Percentiles rank a stretch among this genome's conserved stretches.
phyloP scores from a whole-genome alignment of 352 stramenopile genomes.

The Phytophthora sp. region DNA sequence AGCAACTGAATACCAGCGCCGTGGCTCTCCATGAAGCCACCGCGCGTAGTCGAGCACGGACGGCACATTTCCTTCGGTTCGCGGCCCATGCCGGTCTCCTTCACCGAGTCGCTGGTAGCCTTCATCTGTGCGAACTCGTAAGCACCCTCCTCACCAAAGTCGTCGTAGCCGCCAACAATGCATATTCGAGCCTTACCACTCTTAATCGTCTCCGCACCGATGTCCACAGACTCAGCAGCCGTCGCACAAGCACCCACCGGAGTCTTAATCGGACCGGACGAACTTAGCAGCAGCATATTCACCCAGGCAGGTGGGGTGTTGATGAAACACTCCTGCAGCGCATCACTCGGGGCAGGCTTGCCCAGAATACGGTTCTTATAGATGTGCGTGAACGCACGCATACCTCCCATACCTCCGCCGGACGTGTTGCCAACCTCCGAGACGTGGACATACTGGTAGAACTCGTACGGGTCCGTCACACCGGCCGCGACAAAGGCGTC shows the following conservation, averaged over 20 bases:
- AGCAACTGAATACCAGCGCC: constrained; percentile 88
- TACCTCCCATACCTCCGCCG: constrained; percentile 83
- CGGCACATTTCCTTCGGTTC: constrained; percentile 86
- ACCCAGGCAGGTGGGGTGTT: constrained; percentile 90
- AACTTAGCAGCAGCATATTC: constrained; percentile 90
- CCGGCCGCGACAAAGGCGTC: constrained; percentile 82
- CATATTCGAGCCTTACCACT: constrained; percentile 86
- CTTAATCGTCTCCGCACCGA: constrained; percentile 90
- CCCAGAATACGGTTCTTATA: constrained; percentile 76
- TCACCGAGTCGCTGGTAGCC: constrained; percentile 84
- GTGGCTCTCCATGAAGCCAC: constrained; percentile 91
- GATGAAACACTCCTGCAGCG: constrained; percentile 88
- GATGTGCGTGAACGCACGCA: constrained; percentile 79
- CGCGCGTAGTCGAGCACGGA: constrained; percentile 77
- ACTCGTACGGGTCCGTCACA: constrained; percentile 91
- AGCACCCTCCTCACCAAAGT: constrained; percentile 86
- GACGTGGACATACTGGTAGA: constrained; percentile 92
- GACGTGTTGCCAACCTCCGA: constrained; percentile 88
- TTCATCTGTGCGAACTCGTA: constrained; percentile 93
- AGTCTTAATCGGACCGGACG: constrained; percentile 90
- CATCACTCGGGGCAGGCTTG: constrained; percentile 80
- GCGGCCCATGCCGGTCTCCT: constrained; percentile 80
- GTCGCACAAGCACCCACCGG: constrained; percentile 88
- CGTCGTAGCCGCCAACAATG: constrained; percentile 87
- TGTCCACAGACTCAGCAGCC: constrained; percentile 87